A percentile compares a stretch with the other conserved stretches of the same genome.
Conservation (phyloP, 192 early-diverging fungal genomes). For the Cetraspora pellucida region DNA sequence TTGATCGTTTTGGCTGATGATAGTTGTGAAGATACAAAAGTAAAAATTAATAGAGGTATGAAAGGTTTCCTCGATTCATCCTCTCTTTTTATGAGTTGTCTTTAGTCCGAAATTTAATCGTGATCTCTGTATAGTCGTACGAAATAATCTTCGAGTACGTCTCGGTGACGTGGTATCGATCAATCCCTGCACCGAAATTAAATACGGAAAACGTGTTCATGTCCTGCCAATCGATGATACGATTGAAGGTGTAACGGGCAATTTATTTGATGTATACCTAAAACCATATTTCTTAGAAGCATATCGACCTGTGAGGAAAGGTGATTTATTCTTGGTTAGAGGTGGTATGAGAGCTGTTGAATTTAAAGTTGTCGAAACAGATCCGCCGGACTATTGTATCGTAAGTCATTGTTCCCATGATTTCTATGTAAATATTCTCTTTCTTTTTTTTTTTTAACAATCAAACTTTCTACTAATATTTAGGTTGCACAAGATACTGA, state of each 20-base stretch:
- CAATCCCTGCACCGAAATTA: slow-evolving; percentile 95
- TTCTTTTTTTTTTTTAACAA: neutral
- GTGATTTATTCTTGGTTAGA: slow-evolving; percentile 91
- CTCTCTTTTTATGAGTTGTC: neutral
- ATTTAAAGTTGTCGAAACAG: slow-evolving; percentile 97
- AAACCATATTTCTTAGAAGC: slow-evolving; percentile 99
- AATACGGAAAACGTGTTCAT: slow-evolving; percentile 96
- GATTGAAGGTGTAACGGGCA: slow-evolving; percentile 95
- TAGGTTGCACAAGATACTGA: slow-evolving; percentile 96
- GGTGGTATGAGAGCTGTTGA: slow-evolving; percentile 98
- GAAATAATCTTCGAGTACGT: slow-evolving; percentile 92
- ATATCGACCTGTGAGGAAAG: slow-evolving; percentile 94
- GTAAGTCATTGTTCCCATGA: slow-evolving; percentile 52
- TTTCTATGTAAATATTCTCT: neutral
- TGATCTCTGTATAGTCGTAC: slow-evolving; percentile 68
- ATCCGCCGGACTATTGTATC: slow-evolving; percentile 95
- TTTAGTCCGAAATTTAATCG: neutral
- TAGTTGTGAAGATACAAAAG: slow-evolving; percentile 88
- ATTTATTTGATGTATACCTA: slow-evolving; percentile 96
- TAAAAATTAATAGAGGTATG: slow-evolving; percentile 86
- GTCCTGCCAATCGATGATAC: slow-evolving; percentile 98
- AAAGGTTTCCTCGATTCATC: neutral
- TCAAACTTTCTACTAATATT: slow-evolving; percentile 19
- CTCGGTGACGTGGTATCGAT: slow-evolving; percentile 96
- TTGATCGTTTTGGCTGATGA: slow-evolving; percentile 93